These are phyloP conservation scores for Microcos paniculata DNA, from an alignment of 345 rosid genomes.

Conservation along the genomic window DNA sequence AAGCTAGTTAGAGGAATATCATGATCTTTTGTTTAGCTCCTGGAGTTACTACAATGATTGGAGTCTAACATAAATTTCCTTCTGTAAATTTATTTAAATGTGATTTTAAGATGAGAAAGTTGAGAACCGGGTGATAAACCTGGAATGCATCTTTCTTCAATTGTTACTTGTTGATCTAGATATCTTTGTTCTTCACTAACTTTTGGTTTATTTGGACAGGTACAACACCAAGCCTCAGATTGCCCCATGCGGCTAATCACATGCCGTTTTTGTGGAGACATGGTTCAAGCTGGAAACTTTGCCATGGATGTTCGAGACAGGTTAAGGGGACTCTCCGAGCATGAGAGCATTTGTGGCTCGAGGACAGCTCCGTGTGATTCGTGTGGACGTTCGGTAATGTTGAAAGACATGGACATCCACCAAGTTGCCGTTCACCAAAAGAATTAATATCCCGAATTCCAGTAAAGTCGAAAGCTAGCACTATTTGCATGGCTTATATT, in stretches of 20 bases:
- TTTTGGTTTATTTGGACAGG: conserved; percentile 39
- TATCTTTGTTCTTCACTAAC: not conserved
- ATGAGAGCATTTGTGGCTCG: conserved; percentile 91
- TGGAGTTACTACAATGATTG: not conserved
- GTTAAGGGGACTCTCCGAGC: conserved; percentile 86
- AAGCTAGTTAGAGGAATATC: not conserved
- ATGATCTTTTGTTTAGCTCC: not conserved
- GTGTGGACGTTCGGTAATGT: conserved; percentile 92
- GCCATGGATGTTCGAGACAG: conserved; percentile 73
- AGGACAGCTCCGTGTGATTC: conserved; percentile 93
- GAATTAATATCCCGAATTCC: conserved; percentile 30
- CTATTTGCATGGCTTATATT: not conserved
- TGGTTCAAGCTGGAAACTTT: conserved; percentile 82
- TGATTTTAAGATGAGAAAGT: not conserved
- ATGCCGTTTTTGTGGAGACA: conserved; percentile 90
- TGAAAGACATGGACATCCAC: conserved; percentile 98
- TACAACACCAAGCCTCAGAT: conserved; percentile 71
- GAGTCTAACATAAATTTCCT: not conserved
- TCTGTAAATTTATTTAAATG: not conserved
- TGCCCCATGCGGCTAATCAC: conserved; percentile 73
- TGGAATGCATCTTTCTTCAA: not conserved
- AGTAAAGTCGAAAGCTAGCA: not conserved
- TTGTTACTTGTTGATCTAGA: not conserved
- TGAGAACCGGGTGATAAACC: not conserved
- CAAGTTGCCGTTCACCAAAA: conserved; percentile 86